Evolutionary conservation across 345 rosid genomes (phyloP).

Genomic region (Acer saccharum): DNA sequence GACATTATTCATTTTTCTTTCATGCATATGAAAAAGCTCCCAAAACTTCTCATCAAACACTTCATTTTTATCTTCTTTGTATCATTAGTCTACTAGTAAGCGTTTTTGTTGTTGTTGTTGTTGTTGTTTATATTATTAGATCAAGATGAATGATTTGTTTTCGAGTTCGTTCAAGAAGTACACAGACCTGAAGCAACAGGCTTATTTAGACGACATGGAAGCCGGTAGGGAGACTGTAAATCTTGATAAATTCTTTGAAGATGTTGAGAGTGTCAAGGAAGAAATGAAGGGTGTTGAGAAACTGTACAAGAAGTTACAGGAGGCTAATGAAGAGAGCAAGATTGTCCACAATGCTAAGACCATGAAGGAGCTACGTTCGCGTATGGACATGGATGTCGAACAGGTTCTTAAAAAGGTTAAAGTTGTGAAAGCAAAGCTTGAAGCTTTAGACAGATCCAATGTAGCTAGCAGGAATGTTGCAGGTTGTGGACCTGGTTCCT

Average conservation of each 20-base stretch:
- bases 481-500: constrained; percentile 83
- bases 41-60: no score
- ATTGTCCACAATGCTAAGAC: constrained; percentile 59
- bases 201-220: constrained; percentile 58
- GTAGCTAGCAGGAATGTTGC: constrained; percentile 55
- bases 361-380: constrained; percentile 56
- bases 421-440: constrained; percentile 66
- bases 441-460: constrained; percentile 68
- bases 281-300: constrained; percentile 62
- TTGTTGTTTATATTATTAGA: background rate
- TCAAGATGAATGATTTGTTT: constrained; percentile 77
- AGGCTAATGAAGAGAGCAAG: constrained; percentile 76
- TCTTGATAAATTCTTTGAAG: constrained; percentile 82
- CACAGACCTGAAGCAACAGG: constrained; percentile 66
- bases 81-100: background rate
- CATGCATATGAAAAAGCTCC: no score
- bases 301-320: constrained; percentile 64
- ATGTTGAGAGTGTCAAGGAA: constrained; percentile 68
- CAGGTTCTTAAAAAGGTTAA: constrained; percentile 72
- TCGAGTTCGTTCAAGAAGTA: constrained; percentile 80
- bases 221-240: constrained; percentile 57
- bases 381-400: constrained; percentile 64
- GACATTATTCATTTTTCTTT: background rate
- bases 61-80: background rate
- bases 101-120: background rate